Evolutionary conservation across 2,329 filamentous ascomycete species (phyloP).

Genomic region (Paracorniculantispora psalliotae): DNA sequence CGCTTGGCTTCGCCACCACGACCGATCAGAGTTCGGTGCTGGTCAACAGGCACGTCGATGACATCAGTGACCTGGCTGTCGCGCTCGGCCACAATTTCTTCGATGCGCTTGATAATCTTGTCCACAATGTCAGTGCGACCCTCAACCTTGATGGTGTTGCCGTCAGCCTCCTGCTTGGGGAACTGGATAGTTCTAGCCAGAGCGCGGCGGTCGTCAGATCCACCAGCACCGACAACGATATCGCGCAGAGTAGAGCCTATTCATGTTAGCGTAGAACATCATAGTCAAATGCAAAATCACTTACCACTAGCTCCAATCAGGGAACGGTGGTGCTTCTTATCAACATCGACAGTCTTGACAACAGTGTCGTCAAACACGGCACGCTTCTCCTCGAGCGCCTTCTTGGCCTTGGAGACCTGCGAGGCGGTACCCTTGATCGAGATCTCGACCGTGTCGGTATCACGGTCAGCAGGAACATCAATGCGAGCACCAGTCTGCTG

Average conservation of each 20-base stretch:
- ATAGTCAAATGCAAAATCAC: slow-evolving; percentile 29
- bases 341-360: slow-evolving; percentile 77
- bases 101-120: slow-evolving; percentile 78
- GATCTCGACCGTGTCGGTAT: slow-evolving; percentile 75
- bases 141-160: slow-evolving; percentile 81
- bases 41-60: slow-evolving; percentile 79
- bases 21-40: slow-evolving; percentile 88
- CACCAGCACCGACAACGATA: slow-evolving; percentile 83
- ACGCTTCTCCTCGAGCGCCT: slow-evolving; percentile 80
- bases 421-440: slow-evolving; percentile 88
- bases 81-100: slow-evolving; percentile 75
- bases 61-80: slow-evolving; percentile 75
- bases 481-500: slow-evolving; percentile 82
- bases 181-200: slow-evolving; percentile 91
- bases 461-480: slow-evolving; percentile 79
- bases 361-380: slow-evolving; percentile 88
- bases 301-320: slow-evolving; percentile 85
- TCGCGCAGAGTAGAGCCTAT: slow-evolving; percentile 77
- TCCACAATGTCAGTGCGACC: slow-evolving; percentile 80
- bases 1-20: slow-evolving; percentile 85
- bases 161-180: slow-evolving; percentile 79
- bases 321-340: slow-evolving; percentile 86
- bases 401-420: slow-evolving; percentile 87
- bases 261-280: slow-evolving; percentile 41
- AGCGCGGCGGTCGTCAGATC: slow-evolving; percentile 77